phyloP scores from a whole-genome alignment of 108 stramenopile genomes.

The Cyclotella choctawhatcheeana region DNA sequence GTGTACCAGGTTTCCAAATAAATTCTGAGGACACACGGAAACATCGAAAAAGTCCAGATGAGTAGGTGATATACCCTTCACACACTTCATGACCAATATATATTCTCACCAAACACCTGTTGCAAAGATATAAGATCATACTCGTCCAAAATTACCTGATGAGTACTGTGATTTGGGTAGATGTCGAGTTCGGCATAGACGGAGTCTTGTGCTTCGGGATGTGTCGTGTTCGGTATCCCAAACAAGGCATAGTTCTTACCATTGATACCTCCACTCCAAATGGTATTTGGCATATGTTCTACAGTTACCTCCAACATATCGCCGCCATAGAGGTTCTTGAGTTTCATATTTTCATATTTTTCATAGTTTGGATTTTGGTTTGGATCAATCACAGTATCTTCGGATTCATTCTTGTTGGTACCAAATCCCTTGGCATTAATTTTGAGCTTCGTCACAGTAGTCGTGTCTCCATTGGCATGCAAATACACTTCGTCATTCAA shows the following conservation, averaged over 20 bases:
- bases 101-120: slow-evolving; percentile 22
- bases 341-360: slow-evolving; percentile 23
- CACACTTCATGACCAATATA: not conserved
- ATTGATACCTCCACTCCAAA: slow-evolving; percentile 37
- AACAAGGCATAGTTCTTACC: slow-evolving; percentile 51
- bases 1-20: slow-evolving; percentile 37
- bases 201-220: slow-evolving; percentile 28
- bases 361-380: too few species aligned
- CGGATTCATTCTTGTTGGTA: slow-evolving; percentile 1
- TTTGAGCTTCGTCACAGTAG: slow-evolving; percentile 21
- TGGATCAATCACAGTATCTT: too few species aligned
- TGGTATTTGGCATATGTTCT: slow-evolving; percentile 35
- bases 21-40: slow-evolving; percentile 5
- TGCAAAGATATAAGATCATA: slow-evolving; percentile 18
- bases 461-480: slow-evolving; percentile 41
- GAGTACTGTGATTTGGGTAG: slow-evolving; percentile 28
- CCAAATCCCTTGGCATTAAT: slow-evolving; percentile 23
- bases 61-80: not conserved
- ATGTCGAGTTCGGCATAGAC: slow-evolving; percentile 43
- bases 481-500: slow-evolving; percentile 39
- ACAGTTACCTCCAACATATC: slow-evolving; percentile 24
- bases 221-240: slow-evolving; percentile 33
- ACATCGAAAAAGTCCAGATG: not conserved
- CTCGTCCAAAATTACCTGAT: slow-evolving; percentile 34
- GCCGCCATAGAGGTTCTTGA: slow-evolving; percentile 41